Evolutionary conservation across 73 alveolate species (phyloP), one percentile per base, ranked within the genome.

Genomic region (Uronychia binucleata): DNA sequence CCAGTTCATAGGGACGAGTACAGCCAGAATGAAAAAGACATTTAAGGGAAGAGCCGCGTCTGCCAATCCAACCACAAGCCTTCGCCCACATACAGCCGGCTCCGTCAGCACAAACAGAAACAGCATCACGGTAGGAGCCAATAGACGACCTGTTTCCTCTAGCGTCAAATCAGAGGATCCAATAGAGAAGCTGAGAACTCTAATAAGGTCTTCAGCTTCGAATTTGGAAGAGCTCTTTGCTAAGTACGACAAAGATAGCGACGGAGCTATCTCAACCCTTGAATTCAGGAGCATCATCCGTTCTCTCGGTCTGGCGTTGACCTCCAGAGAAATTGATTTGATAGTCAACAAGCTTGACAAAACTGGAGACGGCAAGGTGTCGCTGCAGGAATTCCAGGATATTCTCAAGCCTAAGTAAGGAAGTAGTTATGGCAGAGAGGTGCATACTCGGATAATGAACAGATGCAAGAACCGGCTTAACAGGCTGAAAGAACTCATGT

Each of bases 201-300:
- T 83, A 27, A 74, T 96, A 27, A 92, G 90, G 79, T 80, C 95
- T 26, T 58, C 94, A 25, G 78, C 85, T 74, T 34, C 30, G 77
- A 59, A 86, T 29, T 28, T 92, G 25, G 92, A 77, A 80, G 88
- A 92, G 60, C 31, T 94, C 31, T 93, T 96, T 57, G 87, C 77
- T 57, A 82, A 91, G 30, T 87, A 84, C 46, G 99, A 96, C 88
- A 57, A 81, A 28, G 98, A 94, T 78, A 92, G 92, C 29, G 84
- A 91, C 80, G 98, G 98, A 30, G 58, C 58, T 14, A 85, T 96
- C 0, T 89, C 98, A 0, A 79, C 84, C 29, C 57, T 94, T 26
- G 98, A 96, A 67, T 94, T 96, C 84, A 94, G 99, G 87, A 77
- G 92, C n/a, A 98, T 96, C n/a, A 84, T 96, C 31, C 81, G 97